Conservation (phyloP, 768 basidiomycete genomes). For the Tricholoma sp. region DNA sequence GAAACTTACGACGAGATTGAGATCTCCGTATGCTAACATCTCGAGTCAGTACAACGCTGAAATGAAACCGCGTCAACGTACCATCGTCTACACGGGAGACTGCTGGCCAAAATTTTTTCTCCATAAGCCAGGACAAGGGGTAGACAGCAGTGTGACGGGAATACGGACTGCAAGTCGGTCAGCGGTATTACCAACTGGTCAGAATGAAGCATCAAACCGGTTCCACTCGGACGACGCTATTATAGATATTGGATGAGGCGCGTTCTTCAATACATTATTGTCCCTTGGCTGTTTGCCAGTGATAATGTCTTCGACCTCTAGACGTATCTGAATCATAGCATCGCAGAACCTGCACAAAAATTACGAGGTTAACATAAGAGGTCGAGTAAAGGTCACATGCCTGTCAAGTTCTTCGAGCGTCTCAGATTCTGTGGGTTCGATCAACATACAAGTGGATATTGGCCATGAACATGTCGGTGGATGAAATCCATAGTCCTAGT, state of each 20-base stretch:
- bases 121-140: conserved; percentile 74
- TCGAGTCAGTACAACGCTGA: conserved; percentile 5
- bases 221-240: conserved; percentile 84
- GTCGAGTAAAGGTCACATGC: conserved; percentile 27
- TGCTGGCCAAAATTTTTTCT: conserved; percentile 96
- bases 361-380: background rate
- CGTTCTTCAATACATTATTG: conserved; percentile 90
- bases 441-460: conserved; percentile 93
- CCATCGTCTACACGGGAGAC: conserved; percentile 92
- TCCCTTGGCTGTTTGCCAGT: conserved; percentile 84
- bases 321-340: conserved; percentile 94
- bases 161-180: conserved; percentile 59
- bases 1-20: conserved; percentile 76
- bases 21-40: conserved; percentile 78
- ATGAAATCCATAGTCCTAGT: conserved; percentile 87
- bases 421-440: conserved; percentile 97
- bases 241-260: conserved; percentile 83
- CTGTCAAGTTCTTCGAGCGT: conserved; percentile 89
- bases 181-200: background rate
- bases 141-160: conserved; percentile 88
- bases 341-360: conserved; percentile 75
- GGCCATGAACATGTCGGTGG: conserved; percentile 99
- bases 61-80: conserved; percentile 30
- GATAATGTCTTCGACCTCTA: conserved; percentile 85
- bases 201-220: conserved; percentile 40